Evolutionary conservation across 345 rosid species (phyloP).

Genomic region (Brassica napus): DNA sequence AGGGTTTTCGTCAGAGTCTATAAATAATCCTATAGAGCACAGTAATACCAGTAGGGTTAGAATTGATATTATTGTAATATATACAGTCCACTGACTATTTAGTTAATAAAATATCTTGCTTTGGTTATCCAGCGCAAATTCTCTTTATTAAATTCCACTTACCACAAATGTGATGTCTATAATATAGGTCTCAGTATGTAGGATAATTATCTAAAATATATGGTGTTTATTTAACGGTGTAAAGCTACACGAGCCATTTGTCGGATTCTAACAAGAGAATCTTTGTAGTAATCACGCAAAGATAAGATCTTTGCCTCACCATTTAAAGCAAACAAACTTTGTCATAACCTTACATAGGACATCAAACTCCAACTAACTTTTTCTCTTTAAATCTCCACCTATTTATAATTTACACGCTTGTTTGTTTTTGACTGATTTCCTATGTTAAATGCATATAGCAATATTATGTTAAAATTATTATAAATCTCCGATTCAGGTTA

Average conservation of each 20-base stretch:
- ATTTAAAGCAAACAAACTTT: constrained; percentile 34
- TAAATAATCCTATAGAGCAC: no score
- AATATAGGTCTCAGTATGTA: not conserved
- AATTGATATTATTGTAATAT: no score
- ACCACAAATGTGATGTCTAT: constrained; percentile 10
- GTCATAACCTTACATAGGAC: constrained; percentile 36
- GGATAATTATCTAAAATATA: constrained; percentile 17
- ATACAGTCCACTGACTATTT: no score
- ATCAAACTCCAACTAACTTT: constrained; percentile 27
- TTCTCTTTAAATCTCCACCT: constrained; percentile 27
- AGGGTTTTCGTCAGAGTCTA: no score
- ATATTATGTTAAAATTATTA: not conserved
- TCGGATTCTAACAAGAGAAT: constrained; percentile 38
- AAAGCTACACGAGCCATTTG: constrained; percentile 33
- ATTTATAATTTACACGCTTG: not conserved
- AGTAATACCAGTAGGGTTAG: no score
- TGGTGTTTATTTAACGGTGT: constrained; percentile 13
- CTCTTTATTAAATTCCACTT: not conserved
- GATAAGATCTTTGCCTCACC: constrained; percentile 38
- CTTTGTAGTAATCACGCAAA: constrained; percentile 41
- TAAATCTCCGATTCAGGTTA: not conserved
- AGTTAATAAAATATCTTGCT: no score
- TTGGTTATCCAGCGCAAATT: no score
- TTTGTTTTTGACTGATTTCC: not conserved
- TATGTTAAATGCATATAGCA: not conserved